A percentile compares a stretch with the other conserved stretches of the same genome.
phyloP scores from a whole-genome alignment of 2,329 filamentous ascomycete species.

The Aureobasidium sp. region DNA sequence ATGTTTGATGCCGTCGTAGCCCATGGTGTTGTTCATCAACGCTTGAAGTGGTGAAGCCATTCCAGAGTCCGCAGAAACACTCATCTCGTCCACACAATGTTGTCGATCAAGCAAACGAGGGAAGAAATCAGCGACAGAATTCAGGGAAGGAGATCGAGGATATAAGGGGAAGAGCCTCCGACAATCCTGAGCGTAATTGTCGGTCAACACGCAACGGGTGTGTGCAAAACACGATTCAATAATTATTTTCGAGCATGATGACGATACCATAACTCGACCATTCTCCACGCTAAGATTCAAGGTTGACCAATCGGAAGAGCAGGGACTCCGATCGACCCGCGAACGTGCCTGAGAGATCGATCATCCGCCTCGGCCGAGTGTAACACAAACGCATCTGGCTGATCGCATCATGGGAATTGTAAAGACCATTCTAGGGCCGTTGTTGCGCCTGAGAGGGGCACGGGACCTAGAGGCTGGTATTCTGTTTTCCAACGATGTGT shows the following conservation, averaged over 20 bases:
- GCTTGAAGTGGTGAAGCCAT: slow-evolving; percentile 8
- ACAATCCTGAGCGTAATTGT: not conserved
- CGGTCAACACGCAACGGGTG: slow-evolving; percentile 2
- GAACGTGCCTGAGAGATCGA: not conserved
- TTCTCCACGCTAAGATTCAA: not conserved
- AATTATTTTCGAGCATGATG: not conserved
- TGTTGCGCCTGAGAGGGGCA: not conserved
- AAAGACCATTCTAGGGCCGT: not conserved
- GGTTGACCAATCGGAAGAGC: not conserved
- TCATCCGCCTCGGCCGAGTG: not conserved
- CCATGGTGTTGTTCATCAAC: not conserved
- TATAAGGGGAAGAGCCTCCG: not conserved
- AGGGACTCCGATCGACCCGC: not conserved
- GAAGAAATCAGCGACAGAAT: not conserved
- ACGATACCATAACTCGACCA: slow-evolving; percentile 6
- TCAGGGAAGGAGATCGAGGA: not conserved
- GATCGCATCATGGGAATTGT: not conserved
- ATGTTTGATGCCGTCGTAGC: slow-evolving; percentile 37
- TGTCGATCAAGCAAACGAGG: not conserved
- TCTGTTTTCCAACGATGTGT: not conserved
- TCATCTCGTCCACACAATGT: not conserved
- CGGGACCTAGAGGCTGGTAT: not conserved
- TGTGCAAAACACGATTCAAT: not conserved
- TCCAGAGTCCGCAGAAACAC: not conserved
- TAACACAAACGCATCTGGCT: not conserved